Evolutionary conservation across 257 asterid species (phyloP).

Genomic region (Scutellaria minor): DNA sequence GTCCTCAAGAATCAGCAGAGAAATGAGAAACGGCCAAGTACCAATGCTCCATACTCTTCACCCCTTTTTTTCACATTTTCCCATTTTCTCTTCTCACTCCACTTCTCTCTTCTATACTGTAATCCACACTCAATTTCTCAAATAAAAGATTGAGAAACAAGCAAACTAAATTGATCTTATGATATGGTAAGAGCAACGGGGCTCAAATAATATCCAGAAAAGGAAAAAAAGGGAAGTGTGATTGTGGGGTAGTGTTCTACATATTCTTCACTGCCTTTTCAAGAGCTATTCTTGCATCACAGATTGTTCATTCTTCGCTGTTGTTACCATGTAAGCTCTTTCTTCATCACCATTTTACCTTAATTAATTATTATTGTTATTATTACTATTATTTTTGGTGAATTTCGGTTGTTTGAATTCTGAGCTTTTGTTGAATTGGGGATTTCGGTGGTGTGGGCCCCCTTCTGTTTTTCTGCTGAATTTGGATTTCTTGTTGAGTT

Average conservation of each 20-base stretch:
- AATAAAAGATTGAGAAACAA: constrained; percentile 19
- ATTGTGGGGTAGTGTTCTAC: background rate
- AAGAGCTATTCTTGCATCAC: constrained; percentile 42
- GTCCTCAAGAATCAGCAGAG: too few relatives aligned
- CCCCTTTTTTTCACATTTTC: too few relatives aligned
- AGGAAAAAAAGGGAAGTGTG: background rate
- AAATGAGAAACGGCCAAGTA: too few relatives aligned
- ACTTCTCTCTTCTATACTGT: too few relatives aligned
- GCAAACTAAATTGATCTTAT: constrained; percentile 7
- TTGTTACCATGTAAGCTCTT: constrained; percentile 23
- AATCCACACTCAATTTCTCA: too few relatives aligned
- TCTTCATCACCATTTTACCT: constrained; percentile 21
- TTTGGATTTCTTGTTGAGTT: constrained; percentile 21
- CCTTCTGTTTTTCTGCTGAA: constrained; percentile 20
- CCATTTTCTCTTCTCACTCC: too few relatives aligned
- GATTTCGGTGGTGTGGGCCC: constrained; percentile 34
- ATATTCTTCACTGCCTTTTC: constrained; percentile 43
- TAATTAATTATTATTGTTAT: background rate
- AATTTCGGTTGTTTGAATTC: constrained; percentile 28
- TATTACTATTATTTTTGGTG: background rate
- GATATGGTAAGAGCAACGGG: background rate
- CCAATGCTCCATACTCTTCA: too few relatives aligned
- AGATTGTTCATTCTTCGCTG: constrained; percentile 35
- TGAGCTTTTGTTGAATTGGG: constrained; percentile 29
- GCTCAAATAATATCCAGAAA: constrained; percentile 23